phyloP scores from a whole-genome alignment of 2,329 filamentous ascomycete species.

The Penicillium griseofulvum region DNA sequence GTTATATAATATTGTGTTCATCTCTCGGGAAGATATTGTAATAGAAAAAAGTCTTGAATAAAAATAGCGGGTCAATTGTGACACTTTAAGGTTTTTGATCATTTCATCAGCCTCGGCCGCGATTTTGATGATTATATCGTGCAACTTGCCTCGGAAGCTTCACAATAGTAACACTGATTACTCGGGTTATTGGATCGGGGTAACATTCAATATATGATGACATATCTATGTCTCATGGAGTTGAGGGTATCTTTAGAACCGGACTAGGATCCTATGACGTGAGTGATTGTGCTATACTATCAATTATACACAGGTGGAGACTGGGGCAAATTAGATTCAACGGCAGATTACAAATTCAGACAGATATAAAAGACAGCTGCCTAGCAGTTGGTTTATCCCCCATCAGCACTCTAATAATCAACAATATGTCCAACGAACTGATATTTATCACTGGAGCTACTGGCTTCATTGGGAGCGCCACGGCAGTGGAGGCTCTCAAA shows the following conservation, averaged over 20 bases:
- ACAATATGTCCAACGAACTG: constrained; percentile 13
- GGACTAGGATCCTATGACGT: not conserved
- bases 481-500: constrained; percentile 20
- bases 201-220: not conserved
- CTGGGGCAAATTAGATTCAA: not conserved
- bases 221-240: not conserved
- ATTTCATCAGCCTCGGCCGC: constrained; percentile 2
- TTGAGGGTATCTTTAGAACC: not conserved
- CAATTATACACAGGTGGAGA: not conserved
- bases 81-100: not conserved
- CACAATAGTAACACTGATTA: not conserved
- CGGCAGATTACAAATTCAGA: not conserved
- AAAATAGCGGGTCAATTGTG: too few relatives aligned
- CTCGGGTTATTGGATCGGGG: not conserved
- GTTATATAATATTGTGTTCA: too few relatives aligned
- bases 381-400: not conserved
- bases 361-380: not conserved
- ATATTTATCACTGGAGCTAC: constrained; percentile 29
- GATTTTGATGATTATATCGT: not conserved
- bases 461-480: constrained; percentile 27
- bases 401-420: constrained; percentile 2
- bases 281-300: not conserved
- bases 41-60: not conserved
- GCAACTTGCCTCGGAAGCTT: not conserved
- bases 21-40: not conserved